Conservation (phyloP, 192 early-diverging fungal species). For the Mortierella hygrophila region DNA sequence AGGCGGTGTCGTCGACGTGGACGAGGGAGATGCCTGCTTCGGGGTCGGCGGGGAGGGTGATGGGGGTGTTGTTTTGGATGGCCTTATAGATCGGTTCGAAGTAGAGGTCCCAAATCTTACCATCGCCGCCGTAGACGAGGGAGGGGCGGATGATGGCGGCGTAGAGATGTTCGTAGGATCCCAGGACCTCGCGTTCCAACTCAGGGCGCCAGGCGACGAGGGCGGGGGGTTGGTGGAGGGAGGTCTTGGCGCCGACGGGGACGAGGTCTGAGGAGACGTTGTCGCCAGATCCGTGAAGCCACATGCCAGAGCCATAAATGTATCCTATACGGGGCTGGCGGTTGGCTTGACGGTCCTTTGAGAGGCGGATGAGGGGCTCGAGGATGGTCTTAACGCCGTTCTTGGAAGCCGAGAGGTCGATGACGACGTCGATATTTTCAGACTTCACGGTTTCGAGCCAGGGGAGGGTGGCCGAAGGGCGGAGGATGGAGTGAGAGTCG, state of each 20-base stretch:
- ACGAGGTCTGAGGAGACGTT: conserved; percentile 10
- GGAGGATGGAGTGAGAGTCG: neutral
- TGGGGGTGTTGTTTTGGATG: conserved; percentile 16
- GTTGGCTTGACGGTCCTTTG: conserved; percentile 32
- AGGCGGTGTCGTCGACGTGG: conserved; percentile 57
- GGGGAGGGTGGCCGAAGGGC: neutral
- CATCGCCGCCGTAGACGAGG: conserved; percentile 32
- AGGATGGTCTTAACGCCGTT: conserved; percentile 31
- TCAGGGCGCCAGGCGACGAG: conserved; percentile 52
- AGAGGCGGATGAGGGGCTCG: conserved; percentile 22
- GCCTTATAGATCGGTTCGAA: conserved; percentile 26
- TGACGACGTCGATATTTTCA: conserved; percentile 36
- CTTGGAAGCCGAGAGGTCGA: conserved; percentile 37
- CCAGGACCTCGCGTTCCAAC: conserved; percentile 35
- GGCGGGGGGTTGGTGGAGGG: conserved; percentile 4
- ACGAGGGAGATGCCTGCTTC: conserved; percentile 17
- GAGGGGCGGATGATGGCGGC: conserved; percentile 42
- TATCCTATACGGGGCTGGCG: conserved; percentile 23
- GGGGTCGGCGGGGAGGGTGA: conserved; percentile 22
- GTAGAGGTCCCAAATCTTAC: conserved; percentile 27
- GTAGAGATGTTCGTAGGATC: conserved; percentile 25
- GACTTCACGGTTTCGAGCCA: conserved; percentile 25
- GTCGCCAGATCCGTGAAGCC: conserved; percentile 28
- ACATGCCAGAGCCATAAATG: conserved; percentile 56
- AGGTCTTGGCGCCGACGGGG: conserved; percentile 12